phyloP scores from a whole-genome alignment of 768 basidiomycete species.

The Austroboletus festivus region DNA sequence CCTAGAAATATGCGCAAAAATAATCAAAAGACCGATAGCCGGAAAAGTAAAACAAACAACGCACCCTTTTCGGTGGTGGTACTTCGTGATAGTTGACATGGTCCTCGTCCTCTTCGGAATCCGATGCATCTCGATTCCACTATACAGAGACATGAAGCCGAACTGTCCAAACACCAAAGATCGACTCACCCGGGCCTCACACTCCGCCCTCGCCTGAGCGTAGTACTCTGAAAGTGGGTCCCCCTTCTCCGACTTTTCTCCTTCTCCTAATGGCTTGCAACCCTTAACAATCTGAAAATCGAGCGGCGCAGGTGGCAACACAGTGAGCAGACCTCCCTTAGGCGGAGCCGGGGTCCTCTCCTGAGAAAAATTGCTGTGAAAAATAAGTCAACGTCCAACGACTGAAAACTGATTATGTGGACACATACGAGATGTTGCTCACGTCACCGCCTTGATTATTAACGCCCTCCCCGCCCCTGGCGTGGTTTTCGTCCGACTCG shows the following conservation, averaged over 20 bases:
- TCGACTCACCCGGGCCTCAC: constrained; percentile 40
- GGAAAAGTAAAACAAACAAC: neutral
- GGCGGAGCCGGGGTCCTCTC: constrained; percentile 15
- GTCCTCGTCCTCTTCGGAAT: constrained; percentile 32
- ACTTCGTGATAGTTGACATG: constrained; percentile 14
- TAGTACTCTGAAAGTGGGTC: constrained; percentile 72
- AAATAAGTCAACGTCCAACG: constrained; percentile 13
- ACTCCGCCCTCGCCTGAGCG: constrained; percentile 48
- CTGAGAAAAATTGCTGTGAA: constrained; percentile 37
- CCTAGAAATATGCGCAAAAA: constrained; percentile 36
- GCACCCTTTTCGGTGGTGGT: constrained; percentile 30
- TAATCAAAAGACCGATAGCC: neutral
- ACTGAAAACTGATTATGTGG: neutral
- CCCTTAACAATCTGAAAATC: constrained; percentile 6
- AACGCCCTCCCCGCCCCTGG: neutral
- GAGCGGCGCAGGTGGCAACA: constrained; percentile 27
- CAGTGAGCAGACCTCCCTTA: constrained; percentile 9
- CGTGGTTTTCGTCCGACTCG: constrained; percentile 1
- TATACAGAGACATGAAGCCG: constrained; percentile 10
- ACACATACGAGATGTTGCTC: constrained; percentile 49
- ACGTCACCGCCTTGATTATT: constrained; percentile 29
- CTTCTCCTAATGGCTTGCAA: constrained; percentile 2
- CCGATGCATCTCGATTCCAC: constrained; percentile 36
- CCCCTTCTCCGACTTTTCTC: constrained; percentile 5
- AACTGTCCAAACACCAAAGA: neutral